Evolutionary conservation across 2,329 filamentous ascomycete species (phyloP).

Genomic region (Epichloe baconii): DNA sequence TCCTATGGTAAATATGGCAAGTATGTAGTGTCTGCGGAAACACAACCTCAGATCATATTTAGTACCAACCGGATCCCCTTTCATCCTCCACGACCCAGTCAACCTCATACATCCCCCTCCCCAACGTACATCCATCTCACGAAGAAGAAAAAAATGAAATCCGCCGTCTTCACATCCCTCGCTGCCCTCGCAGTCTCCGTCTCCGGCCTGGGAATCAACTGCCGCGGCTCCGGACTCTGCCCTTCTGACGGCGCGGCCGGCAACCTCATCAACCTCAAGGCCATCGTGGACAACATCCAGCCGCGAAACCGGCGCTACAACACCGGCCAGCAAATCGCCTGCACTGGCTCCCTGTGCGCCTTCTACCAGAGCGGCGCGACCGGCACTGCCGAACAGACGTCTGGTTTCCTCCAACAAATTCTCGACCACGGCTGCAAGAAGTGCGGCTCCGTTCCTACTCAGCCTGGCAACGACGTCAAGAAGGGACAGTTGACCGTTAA

Average conservation of each 20-base stretch:
- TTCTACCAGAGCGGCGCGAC: slow-evolving; percentile 9
- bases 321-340: slow-evolving; percentile 8
- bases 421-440: slow-evolving; percentile 8
- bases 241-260: slow-evolving; percentile 6
- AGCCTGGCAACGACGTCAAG: slow-evolving; percentile 9
- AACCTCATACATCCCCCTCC: too few species aligned
- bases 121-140: too few species aligned
- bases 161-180: neutral
- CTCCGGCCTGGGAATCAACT: slow-evolving; percentile 9
- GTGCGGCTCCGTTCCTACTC: slow-evolving; percentile 9
- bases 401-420: slow-evolving; percentile 5
- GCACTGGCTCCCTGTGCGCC: slow-evolving; percentile 8
- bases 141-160: neutral
- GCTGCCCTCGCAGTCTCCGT: slow-evolving; percentile 3
- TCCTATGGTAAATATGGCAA: too few species aligned
- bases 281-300: slow-evolving; percentile 6
- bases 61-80: neutral
- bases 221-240: slow-evolving; percentile 9
- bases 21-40: neutral
- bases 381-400: slow-evolving; percentile 7
- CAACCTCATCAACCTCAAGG: slow-evolving; percentile 6
- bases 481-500: slow-evolving; percentile 11
- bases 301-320: slow-evolving; percentile 5
- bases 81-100: neutral
- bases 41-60: neutral